Base-by-base conservation (phyloP, 176 grass and related monocot species). In the Pharus latifolius region DNA sequence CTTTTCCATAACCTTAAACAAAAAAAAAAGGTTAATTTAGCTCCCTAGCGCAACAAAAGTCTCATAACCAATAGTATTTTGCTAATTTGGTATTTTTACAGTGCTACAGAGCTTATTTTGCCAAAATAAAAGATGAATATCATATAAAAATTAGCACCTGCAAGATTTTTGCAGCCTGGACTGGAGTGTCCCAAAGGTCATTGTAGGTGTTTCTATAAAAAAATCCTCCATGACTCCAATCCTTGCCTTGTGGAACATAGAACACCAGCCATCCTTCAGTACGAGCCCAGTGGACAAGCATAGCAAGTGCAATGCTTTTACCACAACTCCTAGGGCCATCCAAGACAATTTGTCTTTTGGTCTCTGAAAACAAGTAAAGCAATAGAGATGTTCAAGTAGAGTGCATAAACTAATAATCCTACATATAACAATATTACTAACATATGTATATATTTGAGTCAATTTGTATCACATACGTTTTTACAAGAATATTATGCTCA, bases 231-330 rank as follows among this genome's bases (percentile, higher is more conserved):
- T 93, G 89, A 61, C 78, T 91, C 94, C 94, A 98, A 61, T 93
- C 87, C 66, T 70, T 98, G 70, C 87, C 94, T 60, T 78, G 84
- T 33, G 94, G 94, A 50, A 93, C 94, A 90, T 98, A 98, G 61
- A 98, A 93, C 15, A 98, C 94, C 29, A 98, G 71, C 94, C 94
- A 98, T 66, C 89, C 89, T 81, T 93, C 81, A 72, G 81, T 88
- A 78, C 94, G 89, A 60, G 94, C 94, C 94, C 94, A 98, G 33
- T 93, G 89, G 41, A 98, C 94, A 84, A 98, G 89, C 94, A 98
- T 90, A 23, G 94, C 89, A 72, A 98, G 87, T 71, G 86, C 82
- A 66, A 91, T 85, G 61, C 89, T 98, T 85, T 98, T 98, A 50
- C 94, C 94, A 45, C 81, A 83, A 53, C 94, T 91, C 41, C 86